Conservation (phyloP, 2,329 filamentous ascomycete species). For the Aspergillus novofumigatus region DNA sequence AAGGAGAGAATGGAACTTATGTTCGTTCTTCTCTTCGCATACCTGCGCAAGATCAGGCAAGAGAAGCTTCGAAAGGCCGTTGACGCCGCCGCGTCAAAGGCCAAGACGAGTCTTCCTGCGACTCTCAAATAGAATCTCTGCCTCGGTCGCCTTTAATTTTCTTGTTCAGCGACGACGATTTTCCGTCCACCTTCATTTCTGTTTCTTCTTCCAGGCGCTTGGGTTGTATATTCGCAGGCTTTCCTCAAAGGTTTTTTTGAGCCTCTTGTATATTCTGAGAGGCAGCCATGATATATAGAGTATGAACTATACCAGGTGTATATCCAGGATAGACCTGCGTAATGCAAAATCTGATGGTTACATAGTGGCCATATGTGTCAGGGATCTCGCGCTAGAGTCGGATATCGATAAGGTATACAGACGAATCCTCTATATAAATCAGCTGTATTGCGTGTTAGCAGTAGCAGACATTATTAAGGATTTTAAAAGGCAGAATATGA, state of each 20-base stretch:
- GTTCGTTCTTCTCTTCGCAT: slow-evolving; percentile 82
- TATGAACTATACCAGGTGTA: slow-evolving; percentile 3
- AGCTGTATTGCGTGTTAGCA: neutral
- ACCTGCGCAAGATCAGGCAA: slow-evolving; percentile 66
- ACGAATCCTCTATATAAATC: neutral
- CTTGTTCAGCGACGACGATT: slow-evolving; percentile 10
- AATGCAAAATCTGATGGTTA: neutral
- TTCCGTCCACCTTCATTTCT: slow-evolving; percentile 5
- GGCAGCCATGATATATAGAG: slow-evolving; percentile 13
- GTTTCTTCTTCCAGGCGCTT: slow-evolving; percentile 11
- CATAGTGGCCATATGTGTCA: neutral
- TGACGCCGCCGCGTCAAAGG: slow-evolving; percentile 59
- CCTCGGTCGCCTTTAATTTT: slow-evolving; percentile 10
- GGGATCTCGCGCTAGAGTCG: neutral
- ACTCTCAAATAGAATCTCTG: slow-evolving; percentile 41
- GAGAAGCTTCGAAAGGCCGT: slow-evolving; percentile 67
- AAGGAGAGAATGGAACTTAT: slow-evolving; percentile 92
- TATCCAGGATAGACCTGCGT: slow-evolving; percentile 4
- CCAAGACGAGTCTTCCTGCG: slow-evolving; percentile 50
- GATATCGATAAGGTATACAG: neutral
- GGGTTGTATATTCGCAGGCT: slow-evolving; percentile 15
- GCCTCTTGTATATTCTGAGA: slow-evolving; percentile 11
- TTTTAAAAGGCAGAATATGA: neutral
- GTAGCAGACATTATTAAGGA: neutral
- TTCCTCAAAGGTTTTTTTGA: slow-evolving; percentile 1